Base-by-base conservation (phyloP, 345 rosid genomes). In the Salix purpurea region DNA sequence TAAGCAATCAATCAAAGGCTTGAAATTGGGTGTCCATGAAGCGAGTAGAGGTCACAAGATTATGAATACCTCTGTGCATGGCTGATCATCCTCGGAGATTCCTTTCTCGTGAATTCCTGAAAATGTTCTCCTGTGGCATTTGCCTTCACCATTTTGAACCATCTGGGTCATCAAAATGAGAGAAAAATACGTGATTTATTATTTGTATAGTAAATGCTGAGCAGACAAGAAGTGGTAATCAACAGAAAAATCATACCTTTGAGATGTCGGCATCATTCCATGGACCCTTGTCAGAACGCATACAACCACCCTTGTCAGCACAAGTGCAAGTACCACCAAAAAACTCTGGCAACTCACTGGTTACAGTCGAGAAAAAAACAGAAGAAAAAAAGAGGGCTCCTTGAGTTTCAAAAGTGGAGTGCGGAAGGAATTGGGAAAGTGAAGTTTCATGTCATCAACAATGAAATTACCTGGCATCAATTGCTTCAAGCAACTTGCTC, bases 281-380 rank as follows among this genome's bases (percentile, higher is more conserved):
- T 54, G 99, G 99, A 32, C 99, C 99, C 86, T 93, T 95, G 77
- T 95, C 99, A 14, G 97, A 91, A 48, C 89, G 89, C 97, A 95
- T 88, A 44, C 99, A 93, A 10, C 99, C 97, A 11, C 99, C 99
- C 83, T 88, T 89, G 58, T 90, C 93, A 4, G 83, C 89, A 80
- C 99, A 95, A 30, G 87, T 90, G 80, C 99, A 95, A 72, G 85
- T 84, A 71, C 99, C 99, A 13, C 99, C 99, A 72, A 95, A 84
- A 74, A 95, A 89, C 77, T 91, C 92, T 11, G 97, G 99, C 79
- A 95, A 84, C 83, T 95, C 92, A 88, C 97, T 95, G 88, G 64
- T 34, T 44, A 5, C 48, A 50, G 70, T 79, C 42, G 61, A 84
- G 15, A 13, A 28, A 42, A 16, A 65, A 16, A 34, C 5, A 75